Evolutionary conservation across 345 rosid species (phyloP), one percentile per base, ranked within the genome.

Genomic region (Alliaria petiolata): DNA sequence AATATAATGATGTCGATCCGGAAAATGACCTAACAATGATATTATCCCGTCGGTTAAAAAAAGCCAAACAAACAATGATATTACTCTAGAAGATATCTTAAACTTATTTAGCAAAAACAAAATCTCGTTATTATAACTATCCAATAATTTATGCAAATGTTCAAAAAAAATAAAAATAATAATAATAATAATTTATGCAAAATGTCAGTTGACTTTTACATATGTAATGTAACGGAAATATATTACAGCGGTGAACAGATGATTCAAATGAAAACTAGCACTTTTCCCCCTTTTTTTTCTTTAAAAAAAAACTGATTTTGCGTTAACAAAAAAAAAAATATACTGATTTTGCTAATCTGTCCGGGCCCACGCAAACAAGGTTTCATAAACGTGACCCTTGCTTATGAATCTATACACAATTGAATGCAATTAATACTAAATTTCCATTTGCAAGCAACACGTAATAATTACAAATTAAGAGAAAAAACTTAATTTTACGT

Each of bases 331-430:
- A n/a, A n/a, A n/a, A 13, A 5, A 20, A 20, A 22, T 20, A 28
- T 34, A 45, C 47, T 14, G 22, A 66, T 31, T 22, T 69, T 61
- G 51, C 31, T 5, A 28, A 75, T 52, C 57, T 75, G 78, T 51
- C 42, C 0, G 47, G 63, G 49, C 67, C 74, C 79, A 68, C 64
- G 57, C 52, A 42, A 60, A 56, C 49, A 62, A 62, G 53, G 75
- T 54, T 36, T 36, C 52, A 62, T 69, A 53, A 76, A 76, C 70
- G 79, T 75, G 79, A 75, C 79, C 65, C 43, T 75, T 75, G 69
- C 74, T 68, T 75, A 39, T 44, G 40, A 67, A 42, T 22, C 49
- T 31, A 53, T 58, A 75, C 57, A 22, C 25, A 22, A 22, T 22
- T 22, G 3, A 22, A 22, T 22, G 25, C 25, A 57, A 26, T 55